Evolutionary conservation across 352 stramenopile genomes (phyloP).

Genomic region (Phytopythium mirpurense): DNA sequence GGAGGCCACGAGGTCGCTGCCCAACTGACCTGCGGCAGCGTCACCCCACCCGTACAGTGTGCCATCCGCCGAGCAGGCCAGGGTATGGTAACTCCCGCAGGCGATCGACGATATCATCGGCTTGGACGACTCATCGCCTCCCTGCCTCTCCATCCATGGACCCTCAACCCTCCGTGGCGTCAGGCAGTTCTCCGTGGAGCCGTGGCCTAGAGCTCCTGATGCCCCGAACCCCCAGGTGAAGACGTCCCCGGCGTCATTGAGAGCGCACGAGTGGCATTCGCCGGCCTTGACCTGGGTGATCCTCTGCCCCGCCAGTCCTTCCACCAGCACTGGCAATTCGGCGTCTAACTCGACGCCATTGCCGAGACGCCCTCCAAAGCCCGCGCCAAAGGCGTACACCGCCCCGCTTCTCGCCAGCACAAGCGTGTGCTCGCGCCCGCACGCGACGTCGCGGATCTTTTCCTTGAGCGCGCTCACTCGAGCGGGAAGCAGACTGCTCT

Average conservation of each 20-base stretch:
- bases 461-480: conserved; percentile 46
- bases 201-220: conserved; percentile 71
- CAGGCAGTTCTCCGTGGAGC: conserved; percentile 49
- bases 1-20: conserved; percentile 32
- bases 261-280: conserved; percentile 74
- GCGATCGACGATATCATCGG: conserved; percentile 29
- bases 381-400: conserved; percentile 72
- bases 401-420: conserved; percentile 40
- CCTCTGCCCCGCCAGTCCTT: conserved; percentile 23
- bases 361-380: conserved; percentile 72
- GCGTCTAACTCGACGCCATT: conserved; percentile 59
- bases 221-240: conserved; percentile 87
- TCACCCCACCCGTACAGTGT: conserved; percentile 77
- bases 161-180: conserved; percentile 32
- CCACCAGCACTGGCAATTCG: conserved; percentile 38
- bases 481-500: conserved; percentile 49
- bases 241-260: conserved; percentile 57
- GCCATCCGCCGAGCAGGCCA: conserved; percentile 42
- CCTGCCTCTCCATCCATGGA: conserved; percentile 18
- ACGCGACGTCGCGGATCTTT: conserved; percentile 46
- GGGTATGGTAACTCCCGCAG: conserved; percentile 76
- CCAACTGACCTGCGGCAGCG: conserved; percentile 62
- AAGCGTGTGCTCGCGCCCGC: conserved; percentile 80
- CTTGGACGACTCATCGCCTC: conserved; percentile 2
- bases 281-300: conserved; percentile 62